Base-by-base conservation (phyloP, 1,284 basidiomycete genomes). In the Ustilago curta region DNA sequence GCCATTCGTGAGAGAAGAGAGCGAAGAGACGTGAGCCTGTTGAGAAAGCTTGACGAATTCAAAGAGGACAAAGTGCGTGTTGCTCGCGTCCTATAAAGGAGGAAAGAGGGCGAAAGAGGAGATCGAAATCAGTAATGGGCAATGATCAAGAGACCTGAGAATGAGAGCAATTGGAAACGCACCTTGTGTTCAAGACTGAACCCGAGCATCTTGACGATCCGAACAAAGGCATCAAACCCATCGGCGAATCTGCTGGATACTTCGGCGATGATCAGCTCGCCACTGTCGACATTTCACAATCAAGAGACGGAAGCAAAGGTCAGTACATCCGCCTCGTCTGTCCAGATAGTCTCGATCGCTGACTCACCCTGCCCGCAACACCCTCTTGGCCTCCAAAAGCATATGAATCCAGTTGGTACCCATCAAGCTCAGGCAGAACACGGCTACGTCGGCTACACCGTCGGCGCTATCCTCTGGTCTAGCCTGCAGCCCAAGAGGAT, bases 341-440 rank as follows among this genome's bases (percentile, higher is more conserved):
- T 29, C 31, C 31, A 40, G 21, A 14, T 23, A 11, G 35, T 29
- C 6, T 21, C 40, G 88, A 95, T 47, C 27, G 0, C 29, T 27
- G 27, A 47, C 45, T 47, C 27, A 47, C 45, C 94, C 90, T 14
- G 88, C 85, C 82, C 91, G 91, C 43, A 99, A 87, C 32, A 99
- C 89, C 64, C 97, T 88, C 89, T 92, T 92, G 3, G 93, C 92
- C 85, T 99, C 96, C 32, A 92, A 88, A 39, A 98, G 88, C 84
- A 94, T 95, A 25, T 89, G 89, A 16, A 94, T 89, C 97, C 97
- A 99, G 84, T 99, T 97, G 11, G 91, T 93, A 39, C 94, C 93
- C 97, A 99, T 99, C 68, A 99, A 87, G 80, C 94, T 96, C 67
- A 99, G 88, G 44, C 95, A 94, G 84, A 95, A 99, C 29, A 99